Evolutionary conservation across 2,329 filamentous ascomycete genomes (phyloP).

Genomic region (Ilyonectria mors-panacis): DNA sequence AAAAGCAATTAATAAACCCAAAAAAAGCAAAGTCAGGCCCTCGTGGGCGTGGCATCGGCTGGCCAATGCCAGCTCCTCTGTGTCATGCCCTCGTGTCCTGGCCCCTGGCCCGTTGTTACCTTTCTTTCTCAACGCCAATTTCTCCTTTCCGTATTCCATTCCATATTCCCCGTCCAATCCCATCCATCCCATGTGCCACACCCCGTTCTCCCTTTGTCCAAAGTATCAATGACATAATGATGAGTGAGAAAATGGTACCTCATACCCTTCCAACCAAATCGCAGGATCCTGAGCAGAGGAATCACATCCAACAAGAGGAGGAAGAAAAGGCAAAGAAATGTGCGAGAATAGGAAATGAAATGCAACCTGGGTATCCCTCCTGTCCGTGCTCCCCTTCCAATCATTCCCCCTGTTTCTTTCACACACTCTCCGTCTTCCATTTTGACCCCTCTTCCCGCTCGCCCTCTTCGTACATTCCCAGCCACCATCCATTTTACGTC

Average conservation of each 20-base stretch:
- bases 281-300: neutral
- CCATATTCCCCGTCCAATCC: conserved; percentile 11
- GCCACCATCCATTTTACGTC: conserved; percentile 13
- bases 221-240: conserved; percentile 7
- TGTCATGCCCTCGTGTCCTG: neutral
- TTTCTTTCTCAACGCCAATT: conserved; percentile 34
- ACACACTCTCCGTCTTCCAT: conserved; percentile 12
- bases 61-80: conserved; percentile 7
- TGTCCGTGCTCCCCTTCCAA: conserved; percentile 3
- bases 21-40: neutral
- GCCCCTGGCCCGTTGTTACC: conserved; percentile 6
- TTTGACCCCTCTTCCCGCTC: conserved; percentile 7
- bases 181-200: conserved; percentile 2
- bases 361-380: conserved; percentile 43
- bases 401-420: conserved; percentile 15
- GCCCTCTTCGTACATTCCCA: conserved; percentile 40
- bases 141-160: conserved; percentile 21
- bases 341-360: conserved; percentile 38
- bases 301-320: conserved; percentile 32
- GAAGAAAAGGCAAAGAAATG: conserved; percentile 32
- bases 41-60: conserved; percentile 2
- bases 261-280: neutral
- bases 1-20: conserved; percentile 18
- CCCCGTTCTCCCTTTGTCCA: conserved; percentile 2
- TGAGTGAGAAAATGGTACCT: conserved; percentile 6